These are phyloP conservation scores for Xylaria sp. DNA, from an alignment of 2,329 filamentous ascomycete species.

Conservation along the genomic window DNA sequence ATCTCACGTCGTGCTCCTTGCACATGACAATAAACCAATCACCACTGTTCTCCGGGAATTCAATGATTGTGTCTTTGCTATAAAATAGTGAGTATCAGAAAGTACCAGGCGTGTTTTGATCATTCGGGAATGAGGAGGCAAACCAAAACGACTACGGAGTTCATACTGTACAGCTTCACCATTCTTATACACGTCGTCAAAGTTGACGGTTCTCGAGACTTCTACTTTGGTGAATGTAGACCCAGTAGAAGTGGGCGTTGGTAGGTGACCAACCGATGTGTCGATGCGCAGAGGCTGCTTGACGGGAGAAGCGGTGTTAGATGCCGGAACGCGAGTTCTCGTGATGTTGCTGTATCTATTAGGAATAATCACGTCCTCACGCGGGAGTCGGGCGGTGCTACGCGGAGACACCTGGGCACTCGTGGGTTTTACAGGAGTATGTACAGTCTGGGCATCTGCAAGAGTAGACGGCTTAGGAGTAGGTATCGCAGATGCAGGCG, in stretches of 20 bases:
- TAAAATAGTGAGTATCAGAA: not conserved
- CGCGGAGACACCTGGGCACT: not conserved
- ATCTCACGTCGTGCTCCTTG: constrained; percentile 36
- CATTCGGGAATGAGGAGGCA: not conserved
- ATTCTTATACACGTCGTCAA: constrained; percentile 34
- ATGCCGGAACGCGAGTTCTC: constrained; percentile 17
- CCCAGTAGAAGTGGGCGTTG: constrained; percentile 13
- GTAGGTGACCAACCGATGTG: constrained; percentile 5
- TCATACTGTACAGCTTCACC: constrained; percentile 29
- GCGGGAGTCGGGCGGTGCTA: not conserved
- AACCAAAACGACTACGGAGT: not conserved
- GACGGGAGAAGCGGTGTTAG: constrained; percentile 5
- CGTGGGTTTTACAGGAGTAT: not conserved
- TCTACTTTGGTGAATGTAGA: not conserved
- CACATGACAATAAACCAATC: constrained; percentile 39
- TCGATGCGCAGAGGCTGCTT: constrained; percentile 13
- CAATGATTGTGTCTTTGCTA: constrained; percentile 25
- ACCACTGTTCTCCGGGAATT: constrained; percentile 30
- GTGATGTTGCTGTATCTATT: not conserved
- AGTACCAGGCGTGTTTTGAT: not conserved
- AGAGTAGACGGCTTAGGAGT: no score
- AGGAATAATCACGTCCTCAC: not conserved
- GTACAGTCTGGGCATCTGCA: no score
- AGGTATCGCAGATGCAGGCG: no score
- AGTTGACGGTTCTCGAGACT: constrained; percentile 29